phyloP scores from a whole-genome alignment of 805 yeast genomes.

The Ogataea siamensis region DNA sequence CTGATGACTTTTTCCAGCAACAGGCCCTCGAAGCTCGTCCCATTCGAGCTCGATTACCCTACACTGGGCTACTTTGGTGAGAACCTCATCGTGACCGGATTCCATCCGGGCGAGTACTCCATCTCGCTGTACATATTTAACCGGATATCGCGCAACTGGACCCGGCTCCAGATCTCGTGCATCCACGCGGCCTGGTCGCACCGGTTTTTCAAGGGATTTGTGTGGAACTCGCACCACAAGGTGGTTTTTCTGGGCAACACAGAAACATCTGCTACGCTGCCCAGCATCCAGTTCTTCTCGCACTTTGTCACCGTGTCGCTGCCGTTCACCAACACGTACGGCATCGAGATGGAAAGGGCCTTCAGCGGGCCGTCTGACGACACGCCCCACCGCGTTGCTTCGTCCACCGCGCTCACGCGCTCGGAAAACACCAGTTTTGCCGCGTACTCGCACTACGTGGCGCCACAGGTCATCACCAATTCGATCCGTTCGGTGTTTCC shows the following conservation, averaged over 20 bases:
- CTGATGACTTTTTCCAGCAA: conserved; percentile 8
- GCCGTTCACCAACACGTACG: conserved; percentile 49
- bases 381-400: conserved; percentile 2
- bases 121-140: conserved; percentile 51
- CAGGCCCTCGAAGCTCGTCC: conserved; percentile 31
- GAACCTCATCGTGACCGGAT: conserved; percentile 62
- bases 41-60: conserved; percentile 51
- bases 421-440: conserved; percentile 44
- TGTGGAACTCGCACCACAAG: conserved; percentile 78
- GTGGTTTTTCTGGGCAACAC: conserved; percentile 58
- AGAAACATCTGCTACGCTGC: conserved; percentile 43
- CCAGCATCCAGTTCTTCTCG: conserved; percentile 48
- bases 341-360: conserved; percentile 18
- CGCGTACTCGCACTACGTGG: conserved; percentile 71
- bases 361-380: conserved; percentile 2
- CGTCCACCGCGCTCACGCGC: conserved; percentile 5
- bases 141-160: conserved; percentile 60
- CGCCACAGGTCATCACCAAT: conserved; percentile 66
- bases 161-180: conserved; percentile 54
- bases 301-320: conserved; percentile 47
- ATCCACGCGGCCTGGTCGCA: conserved; percentile 54
- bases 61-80: conserved; percentile 66
- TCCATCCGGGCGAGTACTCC: conserved; percentile 45
- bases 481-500: conserved; percentile 71
- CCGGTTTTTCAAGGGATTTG: conserved; percentile 63